These are phyloP conservation scores for Hypholoma sublateritium DNA, from an alignment of 768 basidiomycete species.

Conservation along the genomic window DNA sequence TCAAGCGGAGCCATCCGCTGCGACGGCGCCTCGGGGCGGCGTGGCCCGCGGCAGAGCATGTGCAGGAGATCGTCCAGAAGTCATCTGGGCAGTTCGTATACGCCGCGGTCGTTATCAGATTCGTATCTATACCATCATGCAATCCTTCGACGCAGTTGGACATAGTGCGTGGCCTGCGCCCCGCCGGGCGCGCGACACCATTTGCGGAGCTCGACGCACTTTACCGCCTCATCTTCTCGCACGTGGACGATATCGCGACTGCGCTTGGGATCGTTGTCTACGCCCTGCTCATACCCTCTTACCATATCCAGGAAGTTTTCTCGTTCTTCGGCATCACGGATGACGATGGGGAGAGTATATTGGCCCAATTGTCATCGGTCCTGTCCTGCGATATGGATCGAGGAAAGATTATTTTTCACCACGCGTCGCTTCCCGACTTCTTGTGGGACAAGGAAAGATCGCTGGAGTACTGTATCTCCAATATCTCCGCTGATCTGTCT, in stretches of 20 bases:
- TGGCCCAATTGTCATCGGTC: no score
- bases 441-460: no score
- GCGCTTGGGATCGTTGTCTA: background rate
- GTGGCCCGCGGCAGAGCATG: background rate
- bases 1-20: slow-evolving; percentile 7
- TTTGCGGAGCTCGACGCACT: slow-evolving; percentile 8
- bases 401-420: no score
- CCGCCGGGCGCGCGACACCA: background rate
- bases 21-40: background rate
- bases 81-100: slow-evolving; percentile 15
- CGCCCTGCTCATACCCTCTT: no score
- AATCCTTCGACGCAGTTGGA: background rate
- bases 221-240: slow-evolving; percentile 1
- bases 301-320: no score
- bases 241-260: background rate
- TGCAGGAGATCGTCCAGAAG: slow-evolving; percentile 2
- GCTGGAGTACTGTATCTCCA: no score
- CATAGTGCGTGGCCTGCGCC: background rate
- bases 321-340: no score
- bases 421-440: no score
- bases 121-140: background rate
- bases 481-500: no score
- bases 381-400: no score
- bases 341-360: no score
- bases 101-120: slow-evolving; percentile 10